These are phyloP conservation scores for Epichloe hybrida DNA, from an alignment of 2,329 filamentous ascomycete genomes.

Conservation along the genomic window DNA sequence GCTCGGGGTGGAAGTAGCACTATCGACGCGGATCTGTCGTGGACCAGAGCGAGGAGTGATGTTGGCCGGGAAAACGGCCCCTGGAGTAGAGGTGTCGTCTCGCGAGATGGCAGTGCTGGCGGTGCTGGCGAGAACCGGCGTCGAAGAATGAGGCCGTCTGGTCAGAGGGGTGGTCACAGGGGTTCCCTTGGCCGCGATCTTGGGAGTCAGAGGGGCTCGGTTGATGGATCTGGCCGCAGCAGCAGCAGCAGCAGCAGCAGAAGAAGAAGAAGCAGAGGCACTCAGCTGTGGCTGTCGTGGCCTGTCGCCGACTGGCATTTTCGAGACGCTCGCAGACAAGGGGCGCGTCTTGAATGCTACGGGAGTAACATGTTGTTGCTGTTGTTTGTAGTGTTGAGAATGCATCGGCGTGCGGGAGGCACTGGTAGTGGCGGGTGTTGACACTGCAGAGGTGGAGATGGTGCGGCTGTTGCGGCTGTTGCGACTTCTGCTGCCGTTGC, in stretches of 20 bases:
- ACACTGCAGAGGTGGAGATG: neutral
- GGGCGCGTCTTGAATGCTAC: conserved; percentile 1
- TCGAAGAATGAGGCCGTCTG: conserved; percentile 16
- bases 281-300: conserved; percentile 57
- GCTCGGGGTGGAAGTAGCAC: conserved; percentile 50
- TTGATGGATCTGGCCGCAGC: conserved; percentile 40
- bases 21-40: conserved; percentile 59
- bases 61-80: conserved; percentile 46
- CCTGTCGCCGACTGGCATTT: conserved; percentile 37
- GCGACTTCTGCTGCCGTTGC: neutral
- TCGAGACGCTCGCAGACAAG: conserved; percentile 10
- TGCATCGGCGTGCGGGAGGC: neutral
- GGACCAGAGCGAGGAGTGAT: conserved; percentile 68
- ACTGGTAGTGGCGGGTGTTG: neutral
- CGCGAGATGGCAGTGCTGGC: conserved; percentile 5
- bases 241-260: conserved; percentile 34
- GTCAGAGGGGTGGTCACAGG: conserved; percentile 25
- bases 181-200: conserved; percentile 34
- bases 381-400: conserved; percentile 1
- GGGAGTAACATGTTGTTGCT: neutral
- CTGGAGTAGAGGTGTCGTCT: conserved; percentile 40
- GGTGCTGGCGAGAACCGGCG: conserved; percentile 9
- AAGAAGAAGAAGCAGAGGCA: too few species aligned
- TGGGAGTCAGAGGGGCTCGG: conserved; percentile 38
- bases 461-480: neutral